These are phyloP conservation scores for Tetrapisispora fleetii DNA, from an alignment of 805 yeast genomes.

Conservation along the genomic window DNA sequence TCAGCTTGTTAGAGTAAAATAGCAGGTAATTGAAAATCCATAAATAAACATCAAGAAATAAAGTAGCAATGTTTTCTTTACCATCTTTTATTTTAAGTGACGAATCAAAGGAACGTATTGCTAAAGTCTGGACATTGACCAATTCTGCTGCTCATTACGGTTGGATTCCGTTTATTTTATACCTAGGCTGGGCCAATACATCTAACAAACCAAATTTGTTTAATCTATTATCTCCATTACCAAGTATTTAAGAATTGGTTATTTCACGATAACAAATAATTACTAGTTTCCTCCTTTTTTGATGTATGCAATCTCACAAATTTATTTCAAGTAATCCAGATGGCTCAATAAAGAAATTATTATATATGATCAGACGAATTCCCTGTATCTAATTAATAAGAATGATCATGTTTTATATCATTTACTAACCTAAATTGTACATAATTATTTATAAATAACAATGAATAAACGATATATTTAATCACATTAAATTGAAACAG, in stretches of 20 bases:
- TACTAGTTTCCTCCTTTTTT: no score
- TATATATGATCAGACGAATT: not conserved
- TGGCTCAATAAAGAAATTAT: no score
- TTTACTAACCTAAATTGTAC: not conserved
- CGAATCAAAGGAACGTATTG: conserved; percentile 67
- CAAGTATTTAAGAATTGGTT: conserved; percentile 23
- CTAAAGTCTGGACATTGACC: conserved; percentile 71
- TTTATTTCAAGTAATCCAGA: no score
- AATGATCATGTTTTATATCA: not conserved
- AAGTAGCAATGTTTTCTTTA: conserved; percentile 20
- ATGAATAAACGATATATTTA: not conserved
- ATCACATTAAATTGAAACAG: not conserved
- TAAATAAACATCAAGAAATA: not conserved
- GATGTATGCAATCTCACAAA: no score
- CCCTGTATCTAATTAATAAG: not conserved
- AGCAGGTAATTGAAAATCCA: not conserved
- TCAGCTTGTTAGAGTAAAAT: not conserved
- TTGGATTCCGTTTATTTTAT: conserved; percentile 90
- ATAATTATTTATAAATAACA: not conserved
- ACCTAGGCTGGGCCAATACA: conserved; percentile 79
- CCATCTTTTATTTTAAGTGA: conserved; percentile 31
- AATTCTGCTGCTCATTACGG: conserved; percentile 90
- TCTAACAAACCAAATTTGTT: conserved; percentile 77
- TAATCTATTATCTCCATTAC: conserved; percentile 30
- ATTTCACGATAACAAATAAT: not conserved